A percentile compares a stretch with the other conserved stretches of the same genome.
Conservation (phyloP, 192 early-diverging fungal genomes). For the Backusella luteola region DNA sequence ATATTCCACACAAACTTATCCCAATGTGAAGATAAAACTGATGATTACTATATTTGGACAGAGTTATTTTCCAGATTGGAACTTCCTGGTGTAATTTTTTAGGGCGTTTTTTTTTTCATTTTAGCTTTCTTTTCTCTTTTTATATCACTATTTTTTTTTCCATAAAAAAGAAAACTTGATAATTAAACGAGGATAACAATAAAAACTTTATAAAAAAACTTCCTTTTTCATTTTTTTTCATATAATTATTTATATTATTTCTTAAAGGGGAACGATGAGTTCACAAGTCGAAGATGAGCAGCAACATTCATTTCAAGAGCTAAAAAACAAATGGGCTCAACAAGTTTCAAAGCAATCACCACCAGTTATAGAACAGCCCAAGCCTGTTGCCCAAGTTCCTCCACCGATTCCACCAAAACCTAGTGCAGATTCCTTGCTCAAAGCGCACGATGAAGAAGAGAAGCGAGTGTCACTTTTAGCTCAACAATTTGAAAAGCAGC, state of each 20-base stretch:
- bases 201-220: background rate
- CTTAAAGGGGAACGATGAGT: background rate
- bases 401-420: slow-evolving; percentile 12
- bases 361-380: background rate
- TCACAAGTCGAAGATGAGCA: slow-evolving; percentile 12
- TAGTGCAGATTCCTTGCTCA: background rate
- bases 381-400: background rate
- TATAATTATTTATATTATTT: background rate
- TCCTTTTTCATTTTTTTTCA: background rate
- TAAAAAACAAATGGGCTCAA: slow-evolving; percentile 34
- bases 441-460: background rate
- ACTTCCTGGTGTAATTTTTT: background rate
- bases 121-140: slow-evolving; percentile 1
- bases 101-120: slow-evolving; percentile 6
- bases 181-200: background rate
- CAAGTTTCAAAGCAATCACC: slow-evolving; percentile 6
- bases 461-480: slow-evolving; percentile 7
- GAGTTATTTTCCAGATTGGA: background rate
- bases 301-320: slow-evolving; percentile 23
- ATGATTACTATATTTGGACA: background rate
- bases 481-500: background rate
- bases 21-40: slow-evolving; percentile 13
- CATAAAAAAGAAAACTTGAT: background rate
- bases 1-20: slow-evolving; percentile 13
- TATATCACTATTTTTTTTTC: background rate